These are phyloP conservation scores for Neofusicoccum sp. DNA, from an alignment of 2,329 filamentous ascomycete species.

Conservation along the genomic window DNA sequence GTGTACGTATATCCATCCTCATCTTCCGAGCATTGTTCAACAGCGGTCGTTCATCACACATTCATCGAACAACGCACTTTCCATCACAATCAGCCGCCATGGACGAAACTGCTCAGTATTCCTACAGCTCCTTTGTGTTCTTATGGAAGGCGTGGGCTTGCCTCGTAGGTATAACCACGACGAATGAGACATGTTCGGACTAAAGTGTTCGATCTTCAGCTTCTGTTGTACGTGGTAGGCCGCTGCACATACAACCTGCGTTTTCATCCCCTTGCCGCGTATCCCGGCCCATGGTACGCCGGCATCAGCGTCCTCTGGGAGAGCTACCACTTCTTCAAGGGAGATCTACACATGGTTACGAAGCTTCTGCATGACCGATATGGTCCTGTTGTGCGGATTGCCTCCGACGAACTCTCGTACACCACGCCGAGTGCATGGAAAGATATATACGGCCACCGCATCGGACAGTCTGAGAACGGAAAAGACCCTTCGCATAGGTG, in stretches of 20 bases:
- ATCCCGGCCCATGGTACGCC: conserved; percentile 46
- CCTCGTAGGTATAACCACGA: too few species aligned
- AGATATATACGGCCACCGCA: conserved; percentile 40
- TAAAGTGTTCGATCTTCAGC: not conserved
- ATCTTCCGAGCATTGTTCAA: too few species aligned
- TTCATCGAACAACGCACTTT: too few species aligned
- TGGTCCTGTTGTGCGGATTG: conserved; percentile 46
- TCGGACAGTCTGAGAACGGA: conserved; percentile 30
- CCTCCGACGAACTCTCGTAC: conserved; percentile 44
- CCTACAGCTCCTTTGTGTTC: too few species aligned
- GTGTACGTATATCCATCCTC: too few species aligned
- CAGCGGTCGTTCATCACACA: too few species aligned
- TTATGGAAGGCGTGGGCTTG: too few species aligned
- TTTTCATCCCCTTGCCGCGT: conserved; percentile 48
- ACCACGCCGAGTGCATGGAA: conserved; percentile 42
- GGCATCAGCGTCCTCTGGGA: conserved; percentile 31
- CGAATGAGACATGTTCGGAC: too few species aligned
- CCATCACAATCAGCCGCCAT: too few species aligned
- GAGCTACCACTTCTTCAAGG: conserved; percentile 26
- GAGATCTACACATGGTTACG: conserved; percentile 26
- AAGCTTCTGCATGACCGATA: conserved; percentile 41
- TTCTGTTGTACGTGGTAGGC: conserved; percentile 24
- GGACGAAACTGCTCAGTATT: too few species aligned
- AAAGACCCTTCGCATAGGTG: conserved; percentile 13
- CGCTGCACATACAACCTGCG: conserved; percentile 41